Evolutionary conservation across 306 rosid species (phyloP).

Genomic region (Senna tora): DNA sequence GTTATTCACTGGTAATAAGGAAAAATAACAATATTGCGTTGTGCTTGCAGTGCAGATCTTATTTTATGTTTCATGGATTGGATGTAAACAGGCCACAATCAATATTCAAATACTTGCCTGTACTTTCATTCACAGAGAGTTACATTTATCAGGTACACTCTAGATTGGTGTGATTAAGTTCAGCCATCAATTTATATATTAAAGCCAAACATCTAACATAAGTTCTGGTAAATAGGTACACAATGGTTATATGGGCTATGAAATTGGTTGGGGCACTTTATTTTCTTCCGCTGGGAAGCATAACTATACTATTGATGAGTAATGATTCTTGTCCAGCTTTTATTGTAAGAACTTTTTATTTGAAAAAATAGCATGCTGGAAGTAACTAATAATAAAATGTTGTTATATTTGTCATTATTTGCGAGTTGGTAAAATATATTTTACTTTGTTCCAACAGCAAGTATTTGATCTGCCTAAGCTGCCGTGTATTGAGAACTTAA

Average conservation of each 20-base stretch:
- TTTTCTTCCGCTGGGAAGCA: slow-evolving; percentile 28
- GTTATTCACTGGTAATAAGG: not conserved
- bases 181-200: slow-evolving; percentile 20
- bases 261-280: slow-evolving; percentile 5
- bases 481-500: slow-evolving; percentile 34
- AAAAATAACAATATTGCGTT: not conserved
- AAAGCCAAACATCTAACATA: slow-evolving; percentile 4
- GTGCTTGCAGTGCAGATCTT: slow-evolving; percentile 86
- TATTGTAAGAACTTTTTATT: not conserved
- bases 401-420: slow-evolving; percentile 17
- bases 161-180: slow-evolving; percentile 26
- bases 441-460: slow-evolving; percentile 9
- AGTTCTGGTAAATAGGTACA: slow-evolving; percentile 19
- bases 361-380: not conserved
- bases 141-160: slow-evolving; percentile 84
- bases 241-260: not conserved
- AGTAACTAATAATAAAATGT: slow-evolving; percentile 3
- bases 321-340: slow-evolving; percentile 3
- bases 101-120: slow-evolving; percentile 72
- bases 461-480: slow-evolving; percentile 17
- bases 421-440: slow-evolving; percentile 9
- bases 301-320: not conserved
- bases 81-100: slow-evolving; percentile 67
- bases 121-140: slow-evolving; percentile 87
- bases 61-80: slow-evolving; percentile 94